Percentiles rank a stretch among this genome's conserved stretches.
Conservation (phyloP, 306 rosid genomes). For the Echinosophora koreensis region DNA sequence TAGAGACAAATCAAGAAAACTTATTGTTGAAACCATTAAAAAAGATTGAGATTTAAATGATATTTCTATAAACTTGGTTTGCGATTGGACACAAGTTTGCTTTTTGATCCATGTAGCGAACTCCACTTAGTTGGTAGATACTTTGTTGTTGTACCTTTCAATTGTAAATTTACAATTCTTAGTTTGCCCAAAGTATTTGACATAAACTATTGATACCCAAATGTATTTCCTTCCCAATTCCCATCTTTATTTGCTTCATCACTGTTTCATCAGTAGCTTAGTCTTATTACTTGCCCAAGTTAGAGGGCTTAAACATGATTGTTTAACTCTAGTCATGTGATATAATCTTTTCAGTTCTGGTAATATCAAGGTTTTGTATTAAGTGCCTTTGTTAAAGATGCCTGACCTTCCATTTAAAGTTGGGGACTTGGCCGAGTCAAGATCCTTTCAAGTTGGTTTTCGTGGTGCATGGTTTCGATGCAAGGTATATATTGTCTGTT, state of each 20-base stretch:
- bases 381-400: constrained; percentile 16
- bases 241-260: not conserved
- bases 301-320: not conserved
- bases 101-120: no score
- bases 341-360: constrained; percentile 1
- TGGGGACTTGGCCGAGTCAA: constrained; percentile 66
- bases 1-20: no score
- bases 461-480: constrained; percentile 95
- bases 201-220: not conserved
- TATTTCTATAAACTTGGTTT: no score
- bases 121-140: no score
- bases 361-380: not conserved
- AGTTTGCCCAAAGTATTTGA: not conserved
- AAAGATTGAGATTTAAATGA: no score
- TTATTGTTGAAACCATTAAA: no score
- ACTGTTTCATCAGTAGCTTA: not conserved
- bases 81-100: no score
- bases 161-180: no score
- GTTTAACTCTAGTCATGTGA: constrained; percentile 12
- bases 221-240: not conserved
- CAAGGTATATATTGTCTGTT: constrained; percentile 61
- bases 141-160: no score
- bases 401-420: constrained; percentile 61
- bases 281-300: constrained; percentile 8
- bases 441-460: constrained; percentile 61